These are phyloP conservation scores for Castanospermum australe DNA, from an alignment of 306 rosid genomes.

Conservation along the genomic window DNA sequence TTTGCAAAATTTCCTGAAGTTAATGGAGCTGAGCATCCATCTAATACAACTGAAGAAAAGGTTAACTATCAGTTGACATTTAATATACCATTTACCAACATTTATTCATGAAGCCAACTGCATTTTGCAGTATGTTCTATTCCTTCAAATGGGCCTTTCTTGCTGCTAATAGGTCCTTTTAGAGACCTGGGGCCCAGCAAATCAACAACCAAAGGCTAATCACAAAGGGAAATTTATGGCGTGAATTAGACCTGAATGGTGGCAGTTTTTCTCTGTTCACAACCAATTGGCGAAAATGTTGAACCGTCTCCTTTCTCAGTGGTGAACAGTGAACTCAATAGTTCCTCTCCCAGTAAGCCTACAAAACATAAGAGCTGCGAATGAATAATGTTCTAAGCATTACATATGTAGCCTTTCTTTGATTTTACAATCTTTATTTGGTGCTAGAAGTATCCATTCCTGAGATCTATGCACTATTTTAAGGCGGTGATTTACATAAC, in stretches of 20 bases:
- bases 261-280: constrained; percentile 74
- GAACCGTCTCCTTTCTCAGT: constrained; percentile 84
- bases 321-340: constrained; percentile 77
- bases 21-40: constrained; percentile 92
- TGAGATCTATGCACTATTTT: background rate
- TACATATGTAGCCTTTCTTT: too few species aligned
- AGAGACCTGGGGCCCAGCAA: constrained; percentile 17
- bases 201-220: constrained; percentile 1
- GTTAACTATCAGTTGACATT: constrained; percentile 20
- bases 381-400: background rate
- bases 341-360: constrained; percentile 91
- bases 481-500: background rate
- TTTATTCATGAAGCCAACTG: constrained; percentile 6
- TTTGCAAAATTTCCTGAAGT: constrained; percentile 90
- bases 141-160: background rate
- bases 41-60: constrained; percentile 67
- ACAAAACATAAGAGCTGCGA: constrained; percentile 23
- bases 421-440: background rate
- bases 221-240: constrained; percentile 2
- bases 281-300: constrained; percentile 77
- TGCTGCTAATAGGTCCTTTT: background rate
- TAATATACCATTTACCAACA: background rate
- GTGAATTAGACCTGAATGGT: constrained; percentile 61
- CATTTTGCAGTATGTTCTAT: background rate
- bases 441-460: background rate